Evolutionary conservation across 163 green algal genomes (phyloP).

Genomic region (Coccomyxa subellipsoidea): DNA sequence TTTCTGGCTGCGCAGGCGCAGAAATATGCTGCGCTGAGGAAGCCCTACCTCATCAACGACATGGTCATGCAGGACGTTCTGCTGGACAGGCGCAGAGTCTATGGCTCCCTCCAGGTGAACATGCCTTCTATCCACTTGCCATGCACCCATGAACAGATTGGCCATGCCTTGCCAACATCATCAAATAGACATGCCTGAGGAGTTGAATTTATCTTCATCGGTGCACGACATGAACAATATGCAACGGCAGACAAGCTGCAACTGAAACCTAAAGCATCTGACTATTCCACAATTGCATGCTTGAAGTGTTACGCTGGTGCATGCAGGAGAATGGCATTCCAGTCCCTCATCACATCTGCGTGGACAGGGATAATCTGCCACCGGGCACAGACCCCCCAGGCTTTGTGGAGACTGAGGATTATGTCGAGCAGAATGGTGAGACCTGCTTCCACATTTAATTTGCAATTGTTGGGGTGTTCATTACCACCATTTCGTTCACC

Average conservation of each 20-base stretch:
- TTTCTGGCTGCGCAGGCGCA: conserved; percentile 30
- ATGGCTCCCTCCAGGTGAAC: conserved; percentile 67
- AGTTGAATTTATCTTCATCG: too few relatives aligned
- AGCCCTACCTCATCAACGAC: conserved; percentile 96
- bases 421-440: conserved; percentile 71
- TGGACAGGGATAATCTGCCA: conserved; percentile 71
- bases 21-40: conserved; percentile 58
- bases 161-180: not conserved
- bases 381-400: conserved; percentile 53
- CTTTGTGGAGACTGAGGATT: conserved; percentile 92
- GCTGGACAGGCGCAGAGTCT: conserved; percentile 84
- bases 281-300: too few relatives aligned
- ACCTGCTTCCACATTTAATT: too few relatives aligned
- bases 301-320: not conserved
- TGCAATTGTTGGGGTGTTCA: too few relatives aligned
- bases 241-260: too few relatives aligned
- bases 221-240: too few relatives aligned
- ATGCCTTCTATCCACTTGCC: not conserved
- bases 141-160: not conserved
- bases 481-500: too few relatives aligned
- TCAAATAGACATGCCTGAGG: too few relatives aligned
- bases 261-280: too few relatives aligned
- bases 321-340: conserved; percentile 76
- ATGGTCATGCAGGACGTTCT: conserved; percentile 76
- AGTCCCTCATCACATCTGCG: conserved; percentile 88